These are phyloP conservation scores for Microbotryomycetes sp. DNA, from an alignment of 1,284 basidiomycete species.

Conservation along the genomic window DNA sequence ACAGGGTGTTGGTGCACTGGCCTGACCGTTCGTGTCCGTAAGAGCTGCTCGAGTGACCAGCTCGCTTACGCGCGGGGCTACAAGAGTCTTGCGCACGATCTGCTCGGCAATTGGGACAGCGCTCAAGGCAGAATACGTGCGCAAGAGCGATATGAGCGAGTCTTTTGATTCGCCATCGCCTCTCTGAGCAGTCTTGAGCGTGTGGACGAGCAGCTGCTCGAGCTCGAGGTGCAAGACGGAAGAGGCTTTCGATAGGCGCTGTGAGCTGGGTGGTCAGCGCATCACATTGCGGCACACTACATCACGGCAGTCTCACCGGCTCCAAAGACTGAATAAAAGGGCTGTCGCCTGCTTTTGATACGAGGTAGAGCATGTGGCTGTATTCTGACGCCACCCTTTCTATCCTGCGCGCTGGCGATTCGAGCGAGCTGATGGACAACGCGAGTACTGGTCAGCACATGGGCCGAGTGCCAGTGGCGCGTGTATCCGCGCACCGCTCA, in stretches of 20 bases:
- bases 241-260: constrained; percentile 74
- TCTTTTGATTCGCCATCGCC: no score
- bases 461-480: background rate
- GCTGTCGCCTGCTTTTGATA: constrained; percentile 69
- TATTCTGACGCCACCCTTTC: constrained; percentile 77
- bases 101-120: constrained; percentile 81
- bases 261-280: constrained; percentile 9
- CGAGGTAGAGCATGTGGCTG: constrained; percentile 83
- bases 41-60: constrained; percentile 64
- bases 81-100: constrained; percentile 60
- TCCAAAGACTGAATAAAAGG: constrained; percentile 69
- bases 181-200: constrained; percentile 32
- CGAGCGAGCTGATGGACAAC: constrained; percentile 11
- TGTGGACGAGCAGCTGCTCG: constrained; percentile 63
- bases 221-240: constrained; percentile 74
- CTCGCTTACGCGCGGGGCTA: constrained; percentile 68
- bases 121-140: constrained; percentile 70
- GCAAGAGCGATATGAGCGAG: constrained; percentile 42
- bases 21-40: constrained; percentile 24
- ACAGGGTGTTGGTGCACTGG: background rate
- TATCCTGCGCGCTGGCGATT: constrained; percentile 59
- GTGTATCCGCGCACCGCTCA: constrained; percentile 3
- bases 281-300: no score
- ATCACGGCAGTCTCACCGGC: constrained; percentile 78
- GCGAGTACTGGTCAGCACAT: constrained; percentile 4